Base-by-base conservation (phyloP, 1,139 yeast species). In the Nakaseomyces uthaithaninus region DNA sequence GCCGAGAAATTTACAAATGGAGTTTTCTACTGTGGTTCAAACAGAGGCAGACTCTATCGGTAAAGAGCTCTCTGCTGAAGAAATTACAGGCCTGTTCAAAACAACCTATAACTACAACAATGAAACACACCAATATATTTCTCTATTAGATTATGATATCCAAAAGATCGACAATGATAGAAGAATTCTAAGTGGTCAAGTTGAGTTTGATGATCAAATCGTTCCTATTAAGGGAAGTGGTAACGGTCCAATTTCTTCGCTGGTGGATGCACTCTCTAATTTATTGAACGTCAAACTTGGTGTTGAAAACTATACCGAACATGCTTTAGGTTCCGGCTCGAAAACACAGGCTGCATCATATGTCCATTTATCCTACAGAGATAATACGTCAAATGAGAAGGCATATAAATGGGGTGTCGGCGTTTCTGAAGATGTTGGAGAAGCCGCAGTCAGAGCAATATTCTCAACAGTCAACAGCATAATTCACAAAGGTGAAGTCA, bases 211-310 rank as follows among this genome's bases (percentile, higher is more conserved):
- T 43, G 86, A 79, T 42, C 59, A 68, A 44, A 46, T 60, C 15
- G 61, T 70, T 40, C 62, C 64, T 36, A 68, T 85, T 31, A 60
- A 63, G 38, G 97, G 97, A 52, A 63, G 66, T 38, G 97, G 97
- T 61, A 91, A 91, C 60, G 98, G 97, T 63, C 97, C 95, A 46
- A 81, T 91, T 53, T 91, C 97, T 19, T 84, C 96, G 1, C 80
- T 87, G 62, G 72, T 81, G 15, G 80, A 85, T 63, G 95, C 95
- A 12, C 64, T 91, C 50, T 68, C 80, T 33, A 65, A 66, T 35
- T 67, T 71, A 44, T 71, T 85, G 47, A 74, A 74, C 35, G 68
- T 76, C 44, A 64, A 67, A 43, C 67, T 87, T 43, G 84, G 80
- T 52, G 95, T 91, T 45, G 76, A 78, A 57, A 74, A 81, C 59